Evolutionary conservation across 2,329 filamentous ascomycete genomes (phyloP), one percentile per base, ranked within the genome.

Genomic region (Botrytis byssoidea): DNA sequence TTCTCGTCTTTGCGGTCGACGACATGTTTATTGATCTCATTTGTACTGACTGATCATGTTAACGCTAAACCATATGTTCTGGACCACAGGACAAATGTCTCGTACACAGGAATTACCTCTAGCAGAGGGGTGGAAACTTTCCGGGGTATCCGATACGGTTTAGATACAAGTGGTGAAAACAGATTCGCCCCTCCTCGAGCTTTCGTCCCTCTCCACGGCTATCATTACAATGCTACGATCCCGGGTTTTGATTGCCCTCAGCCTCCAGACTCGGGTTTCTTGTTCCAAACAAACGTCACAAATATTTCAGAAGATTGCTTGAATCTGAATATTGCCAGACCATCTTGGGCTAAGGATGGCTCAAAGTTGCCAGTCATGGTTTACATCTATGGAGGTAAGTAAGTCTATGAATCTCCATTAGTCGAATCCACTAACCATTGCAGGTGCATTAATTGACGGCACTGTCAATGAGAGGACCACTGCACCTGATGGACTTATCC

Each of bases 351-450:
- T 3, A 84, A 83, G 35, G 79, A 86, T 0, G 83, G 83, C 2
- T 85, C 85, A 48, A 89, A 89, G 72, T 82, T 92, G 2, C 90
- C 90, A 0, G 90, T 92, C 1, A 81, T 92, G 29, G 89, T 90
- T 76, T 92, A 89, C 88, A 92, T 92, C 69, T 92, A 86, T 77
- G 90, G 90, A 0, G 90, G 91, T 61, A 82, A 83, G 91, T 60
- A n/a, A 42, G 40, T 16, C 40, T 32, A n/a, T 71, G 22, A 64
- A 73, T 64, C 83, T 63, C 70, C 12, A 18, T 72, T 14, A 2
- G 25, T 48, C 20, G 18, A 48, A 46, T n/a, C 35, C 35, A 44
- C 29, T 69, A 37, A 35, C 48, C 12, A 10, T 8, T 25, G 8
- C 42, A 78, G 77, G 77, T 25, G 74, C 74, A 29, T 57, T 75